A percentile compares a stretch with the other conserved stretches of the same genome.
Conservation (phyloP, 495 filamentous ascomycete species). For the Lepidopterella palustris region DNA sequence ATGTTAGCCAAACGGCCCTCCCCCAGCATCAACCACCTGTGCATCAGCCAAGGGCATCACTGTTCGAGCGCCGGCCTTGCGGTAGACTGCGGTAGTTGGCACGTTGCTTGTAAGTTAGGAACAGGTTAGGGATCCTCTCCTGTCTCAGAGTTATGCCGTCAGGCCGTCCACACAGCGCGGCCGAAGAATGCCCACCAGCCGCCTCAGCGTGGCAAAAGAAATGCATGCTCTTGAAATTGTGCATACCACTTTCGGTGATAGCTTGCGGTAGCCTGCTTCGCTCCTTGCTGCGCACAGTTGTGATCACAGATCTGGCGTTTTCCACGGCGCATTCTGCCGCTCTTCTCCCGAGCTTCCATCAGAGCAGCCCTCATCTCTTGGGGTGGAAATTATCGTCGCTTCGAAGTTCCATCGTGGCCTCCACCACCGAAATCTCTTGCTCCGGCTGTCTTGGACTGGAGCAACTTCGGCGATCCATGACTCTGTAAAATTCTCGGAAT, state of each 20-base stretch:
- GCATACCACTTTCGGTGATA: not conserved
- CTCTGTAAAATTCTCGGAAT: not conserved
- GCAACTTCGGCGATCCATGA: not conserved
- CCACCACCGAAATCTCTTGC: not conserved
- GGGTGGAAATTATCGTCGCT: conserved; percentile 1
- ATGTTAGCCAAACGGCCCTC: not conserved
- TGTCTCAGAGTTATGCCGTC: conserved; percentile 4
- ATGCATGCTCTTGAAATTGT: not conserved
- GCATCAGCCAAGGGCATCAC: not conserved
- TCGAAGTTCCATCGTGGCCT: conserved; percentile 4
- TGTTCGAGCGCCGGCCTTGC: not conserved
- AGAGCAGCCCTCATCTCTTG: not conserved
- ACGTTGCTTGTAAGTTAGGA: conserved; percentile 17
- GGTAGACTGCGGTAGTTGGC: too few relatives aligned
- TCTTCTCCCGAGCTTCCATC: conserved; percentile 25
- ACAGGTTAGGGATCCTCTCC: conserved; percentile 18
- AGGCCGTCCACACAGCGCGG: not conserved
- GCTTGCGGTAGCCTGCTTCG: not conserved
- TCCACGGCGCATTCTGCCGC: conserved; percentile 21
- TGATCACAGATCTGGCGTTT: conserved; percentile 2
- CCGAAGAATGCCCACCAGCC: not conserved
- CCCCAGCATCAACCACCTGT: not conserved
- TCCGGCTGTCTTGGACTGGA: not conserved
- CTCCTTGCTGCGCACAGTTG: not conserved
- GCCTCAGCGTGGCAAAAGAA: not conserved